phyloP scores from a whole-genome alignment of 108 stramenopile genomes.

The Thalassiosira profunda region DNA sequence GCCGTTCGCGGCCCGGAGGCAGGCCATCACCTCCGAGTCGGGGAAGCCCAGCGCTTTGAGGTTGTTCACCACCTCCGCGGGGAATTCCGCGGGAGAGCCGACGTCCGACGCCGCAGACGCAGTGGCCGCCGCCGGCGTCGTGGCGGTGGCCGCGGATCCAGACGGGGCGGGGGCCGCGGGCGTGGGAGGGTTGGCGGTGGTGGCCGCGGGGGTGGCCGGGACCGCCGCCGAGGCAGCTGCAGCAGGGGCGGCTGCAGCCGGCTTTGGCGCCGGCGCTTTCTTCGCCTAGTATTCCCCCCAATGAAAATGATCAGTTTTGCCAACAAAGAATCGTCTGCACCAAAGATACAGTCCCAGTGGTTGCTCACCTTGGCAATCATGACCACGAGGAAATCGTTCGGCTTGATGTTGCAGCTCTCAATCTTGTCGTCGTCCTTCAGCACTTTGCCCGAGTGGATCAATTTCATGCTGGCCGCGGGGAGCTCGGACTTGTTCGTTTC shows the following conservation, averaged over 20 bases:
- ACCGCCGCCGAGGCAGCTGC: constrained; percentile 20
- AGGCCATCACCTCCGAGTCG: constrained; percentile 84
- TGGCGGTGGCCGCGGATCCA: constrained; percentile 26
- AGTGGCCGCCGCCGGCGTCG: constrained; percentile 39
- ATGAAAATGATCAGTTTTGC: too few species aligned
- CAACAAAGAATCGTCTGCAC: neutral
- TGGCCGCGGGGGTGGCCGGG: constrained; percentile 43
- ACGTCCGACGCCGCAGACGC: constrained; percentile 36
- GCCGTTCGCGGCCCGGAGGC: constrained; percentile 94
- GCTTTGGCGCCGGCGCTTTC: constrained; percentile 61
- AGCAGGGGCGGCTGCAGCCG: constrained; percentile 42
- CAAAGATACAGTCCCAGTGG: neutral
- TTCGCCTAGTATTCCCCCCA: constrained; percentile 38
- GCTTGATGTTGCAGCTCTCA: constrained; percentile 81
- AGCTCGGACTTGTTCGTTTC: constrained; percentile 79
- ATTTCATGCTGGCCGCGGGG: constrained; percentile 82
- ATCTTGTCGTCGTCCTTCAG: constrained; percentile 93
- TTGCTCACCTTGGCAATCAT: constrained; percentile 92
- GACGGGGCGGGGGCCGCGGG: constrained; percentile 45
- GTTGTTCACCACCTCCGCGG: constrained; percentile 73
- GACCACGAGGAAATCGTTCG: constrained; percentile 95
- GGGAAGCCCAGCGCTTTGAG: constrained; percentile 90
- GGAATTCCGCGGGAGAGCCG: constrained; percentile 54
- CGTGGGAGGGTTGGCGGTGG: constrained; percentile 46
- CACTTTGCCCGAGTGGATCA: constrained; percentile 97